Evolutionary conservation across 1,284 basidiomycete genomes (phyloP), one percentile per base, ranked within the genome.

Genomic region (Tetrapyrgos nigripes): DNA sequence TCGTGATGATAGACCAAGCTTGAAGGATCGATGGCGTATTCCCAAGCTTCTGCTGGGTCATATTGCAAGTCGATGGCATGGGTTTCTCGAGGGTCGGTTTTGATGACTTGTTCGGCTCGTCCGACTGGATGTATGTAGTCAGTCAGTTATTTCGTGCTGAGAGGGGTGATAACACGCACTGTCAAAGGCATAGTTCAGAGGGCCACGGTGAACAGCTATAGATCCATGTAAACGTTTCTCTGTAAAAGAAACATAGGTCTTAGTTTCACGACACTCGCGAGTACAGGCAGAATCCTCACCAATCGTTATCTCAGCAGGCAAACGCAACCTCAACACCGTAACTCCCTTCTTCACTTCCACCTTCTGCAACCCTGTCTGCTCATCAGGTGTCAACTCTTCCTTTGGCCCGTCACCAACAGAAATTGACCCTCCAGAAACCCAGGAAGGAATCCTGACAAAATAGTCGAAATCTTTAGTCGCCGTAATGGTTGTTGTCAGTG

Each of bases 181-280:
- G 60, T 80, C 78, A 64, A 73, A 73, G 27, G 78, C 78, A 64
- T 80, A 80, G 64, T 77, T 75, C 29, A 80, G 66, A 10, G 76
- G 74, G 19, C 78, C 77, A 10, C 78, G 72, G 54, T 80, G 76
- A 5, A 80, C 69, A 13, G 76, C 76, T 19, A 79, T 63, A 9
- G 76, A 76, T 13, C 78, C 78, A 62, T 84, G 79, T 13, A 81
- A 81, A 21, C 84, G 77, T 23, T 68, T 75, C 66, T 85, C 83
- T 85, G n/a, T 14, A 37, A 5, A 49, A 49, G 26, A n/a, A 49
- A 13, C 29, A 27, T 19, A 21, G 31, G 27, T 21, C 9, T n/a
- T n/a, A n/a, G n/a, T n/a, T n/a, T n/a, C 50, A 50, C 14, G 45
- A 26, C 43, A 47, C 50, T n/a, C 21, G 68, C 27, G 45, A 4